These are phyloP conservation scores for Haplosporangium sp. DNA, from an alignment of 371 early-diverging fungal genomes.

Conservation along the genomic window DNA sequence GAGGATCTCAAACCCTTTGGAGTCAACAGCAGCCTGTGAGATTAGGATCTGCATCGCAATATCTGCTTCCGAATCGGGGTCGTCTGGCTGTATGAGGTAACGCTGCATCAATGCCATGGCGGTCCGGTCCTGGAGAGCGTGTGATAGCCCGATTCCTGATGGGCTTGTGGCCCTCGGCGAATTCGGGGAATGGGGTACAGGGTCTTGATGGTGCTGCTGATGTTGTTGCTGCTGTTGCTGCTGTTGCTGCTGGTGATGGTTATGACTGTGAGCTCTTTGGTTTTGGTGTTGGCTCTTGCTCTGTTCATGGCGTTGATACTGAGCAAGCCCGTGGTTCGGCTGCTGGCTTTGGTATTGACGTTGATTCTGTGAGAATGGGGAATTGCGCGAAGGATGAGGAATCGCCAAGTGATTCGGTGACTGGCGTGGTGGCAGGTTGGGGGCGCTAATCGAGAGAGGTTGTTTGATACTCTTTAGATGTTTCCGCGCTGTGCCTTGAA, in stretches of 20 bases:
- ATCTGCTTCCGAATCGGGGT: constrained; percentile 62
- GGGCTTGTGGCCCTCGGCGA: constrained; percentile 16
- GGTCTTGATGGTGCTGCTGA: constrained; percentile 28
- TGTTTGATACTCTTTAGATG: constrained; percentile 18
- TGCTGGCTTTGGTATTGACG: neutral
- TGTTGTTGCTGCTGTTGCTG: constrained; percentile 40
- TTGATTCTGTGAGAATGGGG: neutral
- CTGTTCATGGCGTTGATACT: constrained; percentile 3
- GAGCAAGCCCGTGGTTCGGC: neutral
- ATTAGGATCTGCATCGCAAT: constrained; percentile 67
- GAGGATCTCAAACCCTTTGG: constrained; percentile 65
- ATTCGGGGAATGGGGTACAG: constrained; percentile 11
- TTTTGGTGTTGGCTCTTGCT: neutral
- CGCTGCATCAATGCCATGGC: constrained; percentile 53
- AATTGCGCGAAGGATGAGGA: constrained; percentile 2
- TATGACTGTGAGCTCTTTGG: neutral
- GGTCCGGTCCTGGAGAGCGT: constrained; percentile 22
- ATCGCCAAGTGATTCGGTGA: constrained; percentile 25
- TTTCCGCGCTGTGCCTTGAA: constrained; percentile 6
- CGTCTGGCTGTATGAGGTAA: constrained; percentile 37
- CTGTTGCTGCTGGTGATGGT: constrained; percentile 42
- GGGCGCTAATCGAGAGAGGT: constrained; percentile 8
- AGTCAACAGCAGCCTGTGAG: constrained; percentile 73
- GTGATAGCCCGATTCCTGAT: constrained; percentile 2
- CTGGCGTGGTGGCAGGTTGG: constrained; percentile 19